Evolutionary conservation across 1,139 yeast species (phyloP), one percentile per base, ranked within the genome.

Genomic region (Lodderomyces pseudojiufengensis): DNA sequence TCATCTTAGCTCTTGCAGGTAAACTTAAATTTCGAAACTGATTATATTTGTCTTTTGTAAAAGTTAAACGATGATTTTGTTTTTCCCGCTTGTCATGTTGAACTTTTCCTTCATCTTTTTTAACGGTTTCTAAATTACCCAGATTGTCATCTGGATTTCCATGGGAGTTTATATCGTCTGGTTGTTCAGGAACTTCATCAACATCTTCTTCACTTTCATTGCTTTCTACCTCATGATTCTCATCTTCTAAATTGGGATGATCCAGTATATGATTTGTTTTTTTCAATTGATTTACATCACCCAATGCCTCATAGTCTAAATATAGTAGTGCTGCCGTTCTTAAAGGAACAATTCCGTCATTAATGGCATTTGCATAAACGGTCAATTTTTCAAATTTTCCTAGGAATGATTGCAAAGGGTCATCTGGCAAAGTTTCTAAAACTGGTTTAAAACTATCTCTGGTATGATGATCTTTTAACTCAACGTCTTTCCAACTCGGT

Each of bases 271-370:
- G 44, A 35, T 42, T 46, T 21, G 46, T 42, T 25, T 42, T 44
- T 39, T 53, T 55, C 29, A 61, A 46, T 23, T 48, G 59, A 30
- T 52, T 53, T 10, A 58, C 68, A 37, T 63, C 64, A 1, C 69
- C 70, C 28, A 70, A 49, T 0, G 71, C 73, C 31, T 60, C 60
- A 48, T 69, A 70, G 44, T 70, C 76, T 35, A 70, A 51, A 40
- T 72, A 78, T 24, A 78, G 50, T 27, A 78, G 54, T 0, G 81
- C 77, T 1, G 80, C 69, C 0, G 84, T 67, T 37, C 79, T 64
- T 42, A 92, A 64, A 0, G 98, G 97, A 0, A 92, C 98, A 38
- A 92, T 90, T 0, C 98, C 98, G 56, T 86, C 96, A 51, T 84
- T 79, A n/a, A 84, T 68, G 3, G 85, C 82, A 52, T 85, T 85